Conservation (phyloP, 352 stramenopile species). For the Thraustotheca clavata region DNA sequence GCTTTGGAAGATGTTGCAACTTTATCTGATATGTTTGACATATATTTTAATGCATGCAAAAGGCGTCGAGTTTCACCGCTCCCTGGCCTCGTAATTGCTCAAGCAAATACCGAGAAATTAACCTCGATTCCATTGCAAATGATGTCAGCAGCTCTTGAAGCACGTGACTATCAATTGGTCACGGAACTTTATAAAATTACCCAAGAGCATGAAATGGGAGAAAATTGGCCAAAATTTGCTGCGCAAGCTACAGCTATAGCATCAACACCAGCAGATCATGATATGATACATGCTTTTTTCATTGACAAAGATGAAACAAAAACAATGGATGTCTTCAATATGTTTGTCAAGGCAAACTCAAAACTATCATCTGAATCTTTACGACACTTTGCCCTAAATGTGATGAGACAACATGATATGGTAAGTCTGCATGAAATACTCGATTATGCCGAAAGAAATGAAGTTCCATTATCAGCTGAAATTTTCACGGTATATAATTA, state of each 20-base stretch:
- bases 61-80: neutral
- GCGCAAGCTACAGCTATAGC: neutral
- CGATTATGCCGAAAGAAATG: neutral
- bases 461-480: neutral
- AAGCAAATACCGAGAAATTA: neutral
- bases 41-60: neutral
- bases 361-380: neutral
- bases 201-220: neutral
- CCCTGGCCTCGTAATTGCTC: neutral
- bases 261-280: neutral
- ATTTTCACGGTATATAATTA: constrained; percentile 12
- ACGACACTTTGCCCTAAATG: constrained; percentile 1
- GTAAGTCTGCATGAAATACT: neutral
- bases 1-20: neutral
- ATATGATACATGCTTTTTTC: neutral
- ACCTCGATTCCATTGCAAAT: neutral
- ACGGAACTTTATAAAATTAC: neutral
- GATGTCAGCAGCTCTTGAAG: neutral
- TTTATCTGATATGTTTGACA: neutral
- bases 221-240: neutral
- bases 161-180: neutral
- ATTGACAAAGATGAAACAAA: neutral
- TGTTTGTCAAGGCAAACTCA: neutral
- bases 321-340: neutral
- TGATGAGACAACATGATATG: constrained; percentile 1